A percentile compares a stretch with the other conserved stretches of the same genome.
phyloP scores from a whole-genome alignment of 2,329 filamentous ascomycete genomes.

The Botryosphaeria dothidea region DNA sequence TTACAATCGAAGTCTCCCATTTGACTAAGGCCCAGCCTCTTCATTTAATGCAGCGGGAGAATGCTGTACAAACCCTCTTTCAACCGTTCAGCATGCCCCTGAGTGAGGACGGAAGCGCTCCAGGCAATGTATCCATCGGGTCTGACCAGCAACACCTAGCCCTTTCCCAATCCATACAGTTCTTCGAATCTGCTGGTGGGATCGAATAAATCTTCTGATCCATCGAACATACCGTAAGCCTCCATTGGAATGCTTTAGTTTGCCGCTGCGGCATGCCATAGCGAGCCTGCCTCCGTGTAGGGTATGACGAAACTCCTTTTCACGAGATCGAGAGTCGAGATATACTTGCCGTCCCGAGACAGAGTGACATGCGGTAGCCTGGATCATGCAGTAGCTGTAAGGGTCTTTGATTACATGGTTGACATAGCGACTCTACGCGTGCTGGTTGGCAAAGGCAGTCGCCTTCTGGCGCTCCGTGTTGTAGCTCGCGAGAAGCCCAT shows the following conservation, averaged over 20 bases:
- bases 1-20: no score
- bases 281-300: not conserved
- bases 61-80: not conserved
- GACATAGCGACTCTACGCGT: not conserved
- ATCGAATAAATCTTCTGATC: not conserved
- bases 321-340: not conserved
- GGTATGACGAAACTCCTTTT: not conserved
- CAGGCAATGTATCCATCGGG: not conserved
- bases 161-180: not conserved
- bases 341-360: not conserved
- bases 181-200: not conserved
- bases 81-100: not conserved
- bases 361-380: not conserved
- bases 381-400: not conserved
- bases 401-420: not conserved
- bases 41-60: no score
- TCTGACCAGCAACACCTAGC: not conserved
- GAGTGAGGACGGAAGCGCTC: not conserved
- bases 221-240: not conserved
- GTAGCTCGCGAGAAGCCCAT: not conserved
- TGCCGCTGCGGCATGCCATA: not conserved
- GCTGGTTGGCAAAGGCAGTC: not conserved
- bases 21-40: no score
- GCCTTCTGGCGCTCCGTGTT: not conserved
- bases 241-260: not conserved